A percentile compares a stretch with the other conserved stretches of the same genome.
Conservation (phyloP, 2,329 filamentous ascomycete genomes). For the Amylocarpus encephaloides region DNA sequence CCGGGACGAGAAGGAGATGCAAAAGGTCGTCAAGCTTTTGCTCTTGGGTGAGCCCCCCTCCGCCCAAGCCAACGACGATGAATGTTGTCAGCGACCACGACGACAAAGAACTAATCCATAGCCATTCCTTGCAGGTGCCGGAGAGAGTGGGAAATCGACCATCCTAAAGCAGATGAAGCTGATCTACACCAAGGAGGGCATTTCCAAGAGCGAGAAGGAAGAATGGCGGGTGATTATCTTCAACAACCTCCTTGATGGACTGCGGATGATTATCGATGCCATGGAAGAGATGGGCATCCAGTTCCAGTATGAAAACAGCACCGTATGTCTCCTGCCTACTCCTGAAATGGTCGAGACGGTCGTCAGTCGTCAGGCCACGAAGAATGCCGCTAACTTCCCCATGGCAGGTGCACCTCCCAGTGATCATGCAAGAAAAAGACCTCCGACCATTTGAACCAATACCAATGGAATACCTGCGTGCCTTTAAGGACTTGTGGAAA, state of each 20-base stretch:
- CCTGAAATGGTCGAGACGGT: background rate
- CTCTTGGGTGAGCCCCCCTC: slow-evolving; percentile 64
- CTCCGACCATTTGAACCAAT: slow-evolving; percentile 76
- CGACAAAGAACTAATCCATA: slow-evolving; percentile 15
- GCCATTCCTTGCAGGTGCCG: slow-evolving; percentile 60
- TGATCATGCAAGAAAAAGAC: slow-evolving; percentile 74
- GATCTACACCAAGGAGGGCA: slow-evolving; percentile 81
- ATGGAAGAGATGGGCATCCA: slow-evolving; percentile 80
- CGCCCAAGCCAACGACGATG: background rate
- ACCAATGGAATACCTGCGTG: slow-evolving; percentile 68
- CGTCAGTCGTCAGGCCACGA: background rate
- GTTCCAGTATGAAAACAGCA: slow-evolving; percentile 73
- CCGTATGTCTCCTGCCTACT: slow-evolving; percentile 47
- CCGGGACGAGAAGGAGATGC: slow-evolving; percentile 78
- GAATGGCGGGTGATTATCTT: slow-evolving; percentile 96
- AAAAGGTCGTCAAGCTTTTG: slow-evolving; percentile 87
- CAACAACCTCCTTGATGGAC: slow-evolving; percentile 87
- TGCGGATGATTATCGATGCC: slow-evolving; percentile 82
- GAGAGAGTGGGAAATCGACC: slow-evolving; percentile 93
- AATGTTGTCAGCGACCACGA: background rate
- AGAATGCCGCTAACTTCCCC: background rate
- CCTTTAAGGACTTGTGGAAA: slow-evolving; percentile 77
- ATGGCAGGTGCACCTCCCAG: slow-evolving; percentile 68
- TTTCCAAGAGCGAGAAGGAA: slow-evolving; percentile 80
- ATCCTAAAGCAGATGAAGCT: slow-evolving; percentile 99